Conservation (phyloP, 495 filamentous ascomycete species). For the Podospora fimiseda region DNA sequence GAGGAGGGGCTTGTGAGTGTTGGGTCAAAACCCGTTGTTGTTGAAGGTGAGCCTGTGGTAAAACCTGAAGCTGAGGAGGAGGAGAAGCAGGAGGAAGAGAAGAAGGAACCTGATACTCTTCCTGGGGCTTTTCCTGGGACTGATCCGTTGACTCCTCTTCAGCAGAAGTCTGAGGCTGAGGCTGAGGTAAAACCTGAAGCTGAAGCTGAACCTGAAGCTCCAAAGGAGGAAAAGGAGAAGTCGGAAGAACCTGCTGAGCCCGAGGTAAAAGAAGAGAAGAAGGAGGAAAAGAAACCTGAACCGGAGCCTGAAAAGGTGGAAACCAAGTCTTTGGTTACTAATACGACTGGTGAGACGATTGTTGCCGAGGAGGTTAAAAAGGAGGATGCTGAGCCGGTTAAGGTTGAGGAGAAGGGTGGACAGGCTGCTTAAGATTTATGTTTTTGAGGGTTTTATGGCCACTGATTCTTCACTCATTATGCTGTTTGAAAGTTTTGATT, state of each 20-base stretch:
- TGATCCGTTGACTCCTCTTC: too few relatives aligned
- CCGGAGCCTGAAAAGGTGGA: slow-evolving; percentile 10
- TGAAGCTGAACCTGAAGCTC: slow-evolving; percentile 33
- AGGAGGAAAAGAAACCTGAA: slow-evolving; percentile 5
- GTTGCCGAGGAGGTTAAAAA: slow-evolving; percentile 35
- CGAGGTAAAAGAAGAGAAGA: slow-evolving; percentile 14
- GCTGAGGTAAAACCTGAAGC: slow-evolving; percentile 15
- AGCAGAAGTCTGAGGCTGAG: too few relatives aligned
- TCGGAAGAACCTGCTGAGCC: slow-evolving; percentile 15
- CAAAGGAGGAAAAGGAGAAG: slow-evolving; percentile 16
- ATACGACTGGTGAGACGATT: slow-evolving; percentile 51
- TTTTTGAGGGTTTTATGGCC: too few relatives aligned
- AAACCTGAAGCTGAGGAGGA: not conserved
- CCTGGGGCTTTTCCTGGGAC: too few relatives aligned
- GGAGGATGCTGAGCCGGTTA: slow-evolving; percentile 31
- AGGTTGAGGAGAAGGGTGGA: slow-evolving; percentile 29
- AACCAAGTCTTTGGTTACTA: slow-evolving; percentile 41
- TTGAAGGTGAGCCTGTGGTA: not conserved
- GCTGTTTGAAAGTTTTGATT: too few relatives aligned
- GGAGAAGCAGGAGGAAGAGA: too few relatives aligned
- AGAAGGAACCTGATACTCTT: slow-evolving; percentile 1
- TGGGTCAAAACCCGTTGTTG: slow-evolving; percentile 25
- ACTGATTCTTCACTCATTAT: too few relatives aligned
- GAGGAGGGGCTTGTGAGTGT: slow-evolving; percentile 43
- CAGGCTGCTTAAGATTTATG: too few relatives aligned